Conservation (phyloP, 2,329 filamentous ascomycete species). For the Ceratocystis ficicola region DNA sequence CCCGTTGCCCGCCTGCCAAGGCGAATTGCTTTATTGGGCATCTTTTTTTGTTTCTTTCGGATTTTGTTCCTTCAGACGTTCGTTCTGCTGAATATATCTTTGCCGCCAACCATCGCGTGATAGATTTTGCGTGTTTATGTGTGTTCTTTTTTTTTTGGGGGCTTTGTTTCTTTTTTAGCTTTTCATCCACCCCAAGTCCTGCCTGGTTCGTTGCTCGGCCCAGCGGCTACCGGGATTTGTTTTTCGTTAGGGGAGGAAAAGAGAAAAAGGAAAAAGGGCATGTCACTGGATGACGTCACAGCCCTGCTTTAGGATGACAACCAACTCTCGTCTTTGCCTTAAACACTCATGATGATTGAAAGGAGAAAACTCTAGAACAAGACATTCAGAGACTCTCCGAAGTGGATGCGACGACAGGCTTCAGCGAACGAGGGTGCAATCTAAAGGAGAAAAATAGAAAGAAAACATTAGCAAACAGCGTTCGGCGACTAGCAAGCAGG, state of each 20-base stretch:
- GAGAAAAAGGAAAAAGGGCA: background rate
- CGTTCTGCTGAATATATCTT: background rate
- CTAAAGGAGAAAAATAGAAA: slow-evolving; percentile 11
- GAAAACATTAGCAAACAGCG: background rate
- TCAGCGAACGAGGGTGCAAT: slow-evolving; percentile 85
- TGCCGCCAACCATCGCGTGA: slow-evolving; percentile 4
- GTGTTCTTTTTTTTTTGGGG: background rate
- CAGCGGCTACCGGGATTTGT: background rate
- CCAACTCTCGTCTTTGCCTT: background rate
- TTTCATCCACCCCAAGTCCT: background rate
- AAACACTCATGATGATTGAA: background rate
- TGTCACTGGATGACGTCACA: slow-evolving; percentile 3
- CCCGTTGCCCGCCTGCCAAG: background rate
- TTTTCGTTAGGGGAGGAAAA: background rate
- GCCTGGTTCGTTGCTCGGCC: background rate
- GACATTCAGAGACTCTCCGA: slow-evolving; percentile 94
- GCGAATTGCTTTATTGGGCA: background rate
- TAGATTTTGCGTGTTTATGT: slow-evolving; percentile 1
- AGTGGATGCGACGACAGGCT: slow-evolving; percentile 89
- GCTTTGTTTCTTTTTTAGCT: background rate
- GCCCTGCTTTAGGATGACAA: background rate
- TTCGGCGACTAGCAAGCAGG: background rate
- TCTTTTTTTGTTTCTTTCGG: background rate
- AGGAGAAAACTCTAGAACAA: slow-evolving; percentile 44
- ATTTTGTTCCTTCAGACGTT: background rate